Evolutionary conservation across 805 yeast genomes (phyloP).

Genomic region (Candida cerambycidarum): DNA sequence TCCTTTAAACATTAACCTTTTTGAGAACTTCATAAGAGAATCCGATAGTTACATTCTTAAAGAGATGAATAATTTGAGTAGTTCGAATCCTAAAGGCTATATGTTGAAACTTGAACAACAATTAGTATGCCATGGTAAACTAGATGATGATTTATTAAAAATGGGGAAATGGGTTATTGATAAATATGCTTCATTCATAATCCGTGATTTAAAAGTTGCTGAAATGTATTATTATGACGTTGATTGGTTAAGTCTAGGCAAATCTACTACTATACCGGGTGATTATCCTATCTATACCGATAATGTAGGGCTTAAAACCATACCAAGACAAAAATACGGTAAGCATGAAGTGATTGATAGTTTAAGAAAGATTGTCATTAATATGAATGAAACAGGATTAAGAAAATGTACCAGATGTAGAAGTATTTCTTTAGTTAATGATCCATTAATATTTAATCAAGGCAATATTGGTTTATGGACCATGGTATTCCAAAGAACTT

Average conservation of each 20-base stretch:
- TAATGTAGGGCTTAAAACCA: background rate
- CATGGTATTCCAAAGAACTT: conserved; percentile 66
- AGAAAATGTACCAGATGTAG: conserved; percentile 45
- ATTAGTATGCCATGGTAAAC: conserved; percentile 58
- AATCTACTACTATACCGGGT: background rate
- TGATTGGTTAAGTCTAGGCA: conserved; percentile 57
- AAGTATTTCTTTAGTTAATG: conserved; percentile 40
- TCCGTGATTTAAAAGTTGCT: conserved; percentile 48
- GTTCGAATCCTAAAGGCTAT: conserved; percentile 23
- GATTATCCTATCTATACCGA: conserved; percentile 1
- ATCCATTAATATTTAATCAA: conserved; percentile 37
- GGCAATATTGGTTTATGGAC: conserved; percentile 49
- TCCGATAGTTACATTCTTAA: conserved; percentile 44
- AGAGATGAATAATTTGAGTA: conserved; percentile 24
- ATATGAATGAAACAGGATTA: conserved; percentile 14
- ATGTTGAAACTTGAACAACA: conserved; percentile 58
- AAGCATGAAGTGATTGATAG: conserved; percentile 34
- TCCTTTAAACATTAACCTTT: conserved; percentile 54
- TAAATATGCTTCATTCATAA: conserved; percentile 43
- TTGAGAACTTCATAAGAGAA: conserved; percentile 63
- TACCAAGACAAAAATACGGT: conserved; percentile 25
- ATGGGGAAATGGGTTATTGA: conserved; percentile 46
- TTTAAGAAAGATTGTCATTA: conserved; percentile 35
- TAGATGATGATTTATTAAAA: conserved; percentile 47
- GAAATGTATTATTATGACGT: conserved; percentile 64